phyloP scores from a whole-genome alignment of 148 eudicot species.

The Euryodendron excelsum region DNA sequence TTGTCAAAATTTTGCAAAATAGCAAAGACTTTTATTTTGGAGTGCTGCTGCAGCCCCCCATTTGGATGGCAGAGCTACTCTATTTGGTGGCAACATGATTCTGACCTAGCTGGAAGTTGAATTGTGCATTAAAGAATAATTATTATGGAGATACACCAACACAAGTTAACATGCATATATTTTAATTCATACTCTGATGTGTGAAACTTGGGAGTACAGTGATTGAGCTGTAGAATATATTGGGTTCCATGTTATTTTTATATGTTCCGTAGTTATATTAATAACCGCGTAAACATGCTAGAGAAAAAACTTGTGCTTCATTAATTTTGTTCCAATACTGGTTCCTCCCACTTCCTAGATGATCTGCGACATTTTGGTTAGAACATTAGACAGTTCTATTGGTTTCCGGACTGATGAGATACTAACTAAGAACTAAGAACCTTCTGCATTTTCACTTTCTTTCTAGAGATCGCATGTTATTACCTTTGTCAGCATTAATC shows the following conservation, averaged over 20 bases:
- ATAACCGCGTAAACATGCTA: background rate
- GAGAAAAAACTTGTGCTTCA: background rate
- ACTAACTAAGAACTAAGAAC: background rate
- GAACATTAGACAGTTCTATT: background rate
- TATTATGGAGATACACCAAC: background rate
- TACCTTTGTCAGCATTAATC: background rate
- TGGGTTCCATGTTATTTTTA: background rate
- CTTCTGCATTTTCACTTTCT: background rate
- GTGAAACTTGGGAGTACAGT: no score
- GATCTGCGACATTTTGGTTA: background rate
- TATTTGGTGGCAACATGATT: background rate
- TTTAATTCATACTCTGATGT: no score
- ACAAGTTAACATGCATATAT: no score
- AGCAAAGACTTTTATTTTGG: background rate
- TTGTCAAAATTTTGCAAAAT: background rate
- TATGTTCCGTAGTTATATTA: background rate
- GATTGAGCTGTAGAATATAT: background rate
- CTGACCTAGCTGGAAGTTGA: background rate
- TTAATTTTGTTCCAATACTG: background rate
- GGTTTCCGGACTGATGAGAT: background rate
- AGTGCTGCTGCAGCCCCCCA: background rate
- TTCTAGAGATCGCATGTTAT: background rate
- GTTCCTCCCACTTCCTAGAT: background rate
- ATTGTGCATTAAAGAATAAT: background rate
- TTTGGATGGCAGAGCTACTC: background rate